Evolutionary conservation across 2,329 filamentous ascomycete species (phyloP).

Genomic region (Venturia pyrina): DNA sequence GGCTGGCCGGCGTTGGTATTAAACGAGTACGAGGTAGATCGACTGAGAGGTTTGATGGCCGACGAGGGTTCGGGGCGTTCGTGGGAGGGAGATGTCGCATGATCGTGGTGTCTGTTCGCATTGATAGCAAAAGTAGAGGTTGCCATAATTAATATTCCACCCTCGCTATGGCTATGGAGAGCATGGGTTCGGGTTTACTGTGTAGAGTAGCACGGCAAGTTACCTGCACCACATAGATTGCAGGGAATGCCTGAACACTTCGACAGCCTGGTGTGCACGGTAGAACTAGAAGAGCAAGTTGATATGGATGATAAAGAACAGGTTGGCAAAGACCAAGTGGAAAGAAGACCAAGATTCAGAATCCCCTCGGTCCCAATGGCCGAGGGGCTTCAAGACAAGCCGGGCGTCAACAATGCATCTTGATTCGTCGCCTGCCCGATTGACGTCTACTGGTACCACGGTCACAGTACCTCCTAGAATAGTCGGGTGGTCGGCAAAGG

Average conservation of each 20-base stretch:
- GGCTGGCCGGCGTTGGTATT: not conserved
- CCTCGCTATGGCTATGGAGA: not conserved
- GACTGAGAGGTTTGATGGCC: not conserved
- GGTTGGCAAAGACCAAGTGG: not conserved
- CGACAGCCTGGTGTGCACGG: too few species aligned
- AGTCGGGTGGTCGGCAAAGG: not conserved
- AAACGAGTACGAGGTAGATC: constrained; percentile 2
- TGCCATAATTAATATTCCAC: constrained; percentile 1
- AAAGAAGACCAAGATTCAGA: not conserved
- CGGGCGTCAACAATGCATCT: not conserved
- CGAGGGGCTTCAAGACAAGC: not conserved
- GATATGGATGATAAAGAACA: not conserved
- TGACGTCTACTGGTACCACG: too few species aligned
- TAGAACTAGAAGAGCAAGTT: not conserved
- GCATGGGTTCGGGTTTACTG: not conserved
- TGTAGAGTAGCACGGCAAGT: not conserved
- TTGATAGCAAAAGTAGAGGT: constrained; percentile 2
- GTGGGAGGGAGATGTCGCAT: not conserved
- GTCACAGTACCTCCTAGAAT: too few species aligned
- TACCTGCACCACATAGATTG: constrained; percentile 3
- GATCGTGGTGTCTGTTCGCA: not conserved
- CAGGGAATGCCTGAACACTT: not conserved
- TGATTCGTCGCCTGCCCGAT: not conserved
- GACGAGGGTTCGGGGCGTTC: not conserved
- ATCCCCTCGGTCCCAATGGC: not conserved